phyloP scores from a whole-genome alignment of 495 filamentous ascomycete species.

The Neurospora sp. region DNA sequence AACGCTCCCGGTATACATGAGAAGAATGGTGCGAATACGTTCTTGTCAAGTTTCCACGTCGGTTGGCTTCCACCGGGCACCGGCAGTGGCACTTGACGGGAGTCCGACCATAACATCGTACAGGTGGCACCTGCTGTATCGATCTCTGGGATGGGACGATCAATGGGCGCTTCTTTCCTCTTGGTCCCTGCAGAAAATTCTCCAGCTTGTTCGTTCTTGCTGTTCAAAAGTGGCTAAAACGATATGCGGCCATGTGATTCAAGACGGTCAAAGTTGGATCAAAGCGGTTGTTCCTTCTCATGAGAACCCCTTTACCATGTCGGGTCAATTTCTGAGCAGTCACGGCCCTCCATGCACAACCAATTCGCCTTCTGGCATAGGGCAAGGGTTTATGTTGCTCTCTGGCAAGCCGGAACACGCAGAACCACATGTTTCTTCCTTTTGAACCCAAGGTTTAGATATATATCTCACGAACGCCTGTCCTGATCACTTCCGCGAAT shows the following conservation, averaged over 20 bases:
- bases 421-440: background rate
- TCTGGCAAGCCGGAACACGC: background rate
- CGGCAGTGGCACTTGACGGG: background rate
- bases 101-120: background rate
- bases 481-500: background rate
- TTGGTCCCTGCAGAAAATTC: background rate
- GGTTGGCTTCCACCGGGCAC: background rate
- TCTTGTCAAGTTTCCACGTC: background rate
- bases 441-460: background rate
- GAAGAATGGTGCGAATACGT: background rate
- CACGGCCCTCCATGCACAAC: background rate
- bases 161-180: background rate
- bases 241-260: background rate
- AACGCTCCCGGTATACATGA: background rate
- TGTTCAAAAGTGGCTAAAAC: background rate
- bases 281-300: background rate
- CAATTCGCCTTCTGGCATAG: background rate
- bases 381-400: background rate
- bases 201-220: background rate
- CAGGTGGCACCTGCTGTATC: background rate
- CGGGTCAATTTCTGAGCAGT: background rate
- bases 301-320: background rate
- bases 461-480: background rate
- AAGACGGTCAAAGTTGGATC: background rate
- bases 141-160: background rate